These are phyloP conservation scores for Hyphopichia khmerensis DNA, from an alignment of 1,139 yeast species.

Conservation along the genomic window DNA sequence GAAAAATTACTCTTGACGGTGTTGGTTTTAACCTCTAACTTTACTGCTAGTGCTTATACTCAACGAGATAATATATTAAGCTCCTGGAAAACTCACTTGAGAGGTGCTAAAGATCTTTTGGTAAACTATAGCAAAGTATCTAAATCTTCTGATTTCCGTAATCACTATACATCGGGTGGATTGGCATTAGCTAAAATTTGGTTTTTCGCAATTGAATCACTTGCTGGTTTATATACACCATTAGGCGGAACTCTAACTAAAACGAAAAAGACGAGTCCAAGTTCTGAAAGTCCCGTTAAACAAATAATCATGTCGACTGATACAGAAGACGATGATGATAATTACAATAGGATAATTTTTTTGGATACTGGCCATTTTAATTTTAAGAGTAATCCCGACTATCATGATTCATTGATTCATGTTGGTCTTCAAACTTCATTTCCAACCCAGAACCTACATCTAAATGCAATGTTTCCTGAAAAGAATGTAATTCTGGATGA, in stretches of 20 bases:
- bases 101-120: conserved; percentile 42
- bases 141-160: conserved; percentile 3
- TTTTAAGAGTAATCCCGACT: conserved; percentile 25
- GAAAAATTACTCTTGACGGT: conserved; percentile 41
- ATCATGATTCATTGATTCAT: conserved; percentile 31
- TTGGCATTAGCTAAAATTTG: conserved; percentile 46
- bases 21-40: conserved; percentile 34
- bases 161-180: conserved; percentile 26
- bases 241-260: conserved; percentile 31
- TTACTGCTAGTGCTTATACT: conserved; percentile 29
- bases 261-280: conserved; percentile 5
- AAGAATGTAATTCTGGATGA: conserved; percentile 11
- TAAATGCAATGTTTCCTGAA: neutral
- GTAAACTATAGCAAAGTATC: conserved; percentile 28
- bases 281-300: neutral
- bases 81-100: conserved; percentile 40
- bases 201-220: conserved; percentile 43
- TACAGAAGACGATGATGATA: conserved; percentile 12
- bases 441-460: conserved; percentile 3
- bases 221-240: conserved; percentile 33
- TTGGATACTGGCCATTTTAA: conserved; percentile 36
- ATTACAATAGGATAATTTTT: conserved; percentile 21
- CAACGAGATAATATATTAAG: conserved; percentile 17
- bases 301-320: conserved; percentile 8
- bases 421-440: conserved; percentile 27